phyloP scores from a whole-genome alignment of 2,329 filamentous ascomycete species.

The Epicoccum nigrum region DNA sequence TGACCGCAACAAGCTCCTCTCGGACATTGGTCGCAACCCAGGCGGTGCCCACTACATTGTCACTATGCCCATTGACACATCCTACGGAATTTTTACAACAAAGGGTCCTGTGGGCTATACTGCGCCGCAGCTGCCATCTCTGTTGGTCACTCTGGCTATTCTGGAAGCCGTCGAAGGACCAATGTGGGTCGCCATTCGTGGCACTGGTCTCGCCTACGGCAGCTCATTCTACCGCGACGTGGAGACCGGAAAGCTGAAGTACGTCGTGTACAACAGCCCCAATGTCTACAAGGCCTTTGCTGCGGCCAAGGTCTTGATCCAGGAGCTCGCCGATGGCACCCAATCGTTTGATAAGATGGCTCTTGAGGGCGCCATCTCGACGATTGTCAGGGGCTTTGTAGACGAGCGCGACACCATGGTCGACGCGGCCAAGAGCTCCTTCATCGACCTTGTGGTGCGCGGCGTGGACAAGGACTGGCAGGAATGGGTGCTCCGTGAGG shows the following conservation, averaged over 20 bases:
- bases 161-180: conserved; percentile 93
- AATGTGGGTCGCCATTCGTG: conserved; percentile 90
- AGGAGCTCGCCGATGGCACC: conserved; percentile 73
- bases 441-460: conserved; percentile 79
- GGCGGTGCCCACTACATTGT: conserved; percentile 80
- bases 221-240: conserved; percentile 78
- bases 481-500: conserved; percentile 74
- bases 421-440: conserved; percentile 81
- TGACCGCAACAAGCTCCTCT: conserved; percentile 73
- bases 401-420: conserved; percentile 88
- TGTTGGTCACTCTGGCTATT: conserved; percentile 88
- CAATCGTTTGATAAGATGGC: conserved; percentile 77
- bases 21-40: conserved; percentile 73
- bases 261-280: conserved; percentile 87
- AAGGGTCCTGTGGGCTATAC: conserved; percentile 76
- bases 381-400: conserved; percentile 83
- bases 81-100: conserved; percentile 78
- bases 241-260: conserved; percentile 80
- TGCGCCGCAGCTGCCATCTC: conserved; percentile 78
- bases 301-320: conserved; percentile 76
- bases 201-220: conserved; percentile 91
- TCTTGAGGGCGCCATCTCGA: conserved; percentile 88
- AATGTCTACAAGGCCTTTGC: conserved; percentile 86
- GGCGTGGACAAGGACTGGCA: conserved; percentile 79
- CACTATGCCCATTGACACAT: conserved; percentile 92